Base-by-base conservation (phyloP, 1,139 yeast genomes). In the Eremothecium cymbalariae region DNA sequence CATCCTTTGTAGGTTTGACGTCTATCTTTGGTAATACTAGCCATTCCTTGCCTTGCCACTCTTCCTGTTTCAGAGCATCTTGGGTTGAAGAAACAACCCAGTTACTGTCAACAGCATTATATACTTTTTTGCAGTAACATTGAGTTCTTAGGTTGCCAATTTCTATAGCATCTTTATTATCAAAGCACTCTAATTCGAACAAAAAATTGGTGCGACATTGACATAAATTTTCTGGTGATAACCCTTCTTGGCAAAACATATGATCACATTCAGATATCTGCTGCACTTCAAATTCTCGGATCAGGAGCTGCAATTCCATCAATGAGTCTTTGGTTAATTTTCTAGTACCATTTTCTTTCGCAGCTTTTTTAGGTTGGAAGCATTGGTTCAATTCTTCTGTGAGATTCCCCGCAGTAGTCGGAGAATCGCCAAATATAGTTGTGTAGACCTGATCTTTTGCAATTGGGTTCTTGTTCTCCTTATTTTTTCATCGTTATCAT, bases 151-250 rank as follows among this genome's bases (percentile, higher is more conserved):
- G 36, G 34, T 53, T 54, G 9, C 41, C 37, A 6, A 21, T 25
- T 8, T 45, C 46, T 2, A 20, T 13, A 25, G 31, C 23, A 18
- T 18, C 20, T n/a, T 24, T 22, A 27, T 45, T 44, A 4, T 31
- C 36, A 4, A 46, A 37, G 49, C 53, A 43, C 33, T 55, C 60
- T 13, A 55, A 29, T 18, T 55, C 60, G 31, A 55, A 55, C 7
- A 55, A 38, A 25, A 55, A 48, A 16, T 35, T 25, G 22, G 28
- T 40, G 18, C 43, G 21, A 19, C 38, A 32, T 7, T 31, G 33
- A 9, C 32, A 25, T 4, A 34, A 23, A 18, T 39, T 28, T 19
- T 28, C 19, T 23, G 30, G 31, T 3, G 35, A 34, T 7, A 23
- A 21, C 11, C 33, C 33, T 11, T 33, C 31, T 4, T 36, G 32